Base-by-base conservation (phyloP, 352 stramenopile genomes). In the Pythium graminicola region DNA sequence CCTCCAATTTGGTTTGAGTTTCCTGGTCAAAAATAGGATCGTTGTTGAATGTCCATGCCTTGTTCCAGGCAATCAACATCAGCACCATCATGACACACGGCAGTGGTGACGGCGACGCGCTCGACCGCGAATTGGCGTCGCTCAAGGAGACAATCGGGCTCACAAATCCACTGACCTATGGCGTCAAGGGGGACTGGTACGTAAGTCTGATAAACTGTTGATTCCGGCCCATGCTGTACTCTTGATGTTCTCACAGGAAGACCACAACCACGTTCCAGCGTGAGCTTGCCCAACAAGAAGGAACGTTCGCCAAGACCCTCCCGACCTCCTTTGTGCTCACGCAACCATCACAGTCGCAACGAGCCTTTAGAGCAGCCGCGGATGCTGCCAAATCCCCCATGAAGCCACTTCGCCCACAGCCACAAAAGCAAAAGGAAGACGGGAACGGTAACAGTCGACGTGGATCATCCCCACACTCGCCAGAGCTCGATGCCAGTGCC, bases 111-210 rank as follows among this genome's bases (percentile, higher is more conserved):
- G 50, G 42, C 32, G 72, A 89, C 28, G 73, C 75, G 31, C 49
- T 91, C 6, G 79, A 87, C 50, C 80, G 70, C 14, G 73, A 86
- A 58, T 67, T 93, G 11, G 76, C 70, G 6, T 76, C 63, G 50
- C 60, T 93, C 43, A 70, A 80, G 29, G 80, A 90, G 38, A 87
- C 76, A 19, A 85, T 86, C 28, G 77, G 53, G 14, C 62, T 93
- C 44, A 89, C 78, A 65, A 90, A 93, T 50, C 82, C 80, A 20
- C 60, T 90, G 26, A 90, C 81, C 1, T 87, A 80, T 23, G 79
- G 80, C 27, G 73, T 88, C 42, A 77, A 76, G 41, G 66, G 60
- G 33, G 66, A 85, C 49, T 93, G 81, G 81, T 93, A 76, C 17
- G 69, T 36, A n/a, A n/a, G n/a, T n/a, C n/a, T n/a, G n/a, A n/a